These are phyloP conservation scores for Lunasporangiospora selenospora DNA, from an alignment of 192 early-diverging fungal genomes.

Conservation along the genomic window DNA sequence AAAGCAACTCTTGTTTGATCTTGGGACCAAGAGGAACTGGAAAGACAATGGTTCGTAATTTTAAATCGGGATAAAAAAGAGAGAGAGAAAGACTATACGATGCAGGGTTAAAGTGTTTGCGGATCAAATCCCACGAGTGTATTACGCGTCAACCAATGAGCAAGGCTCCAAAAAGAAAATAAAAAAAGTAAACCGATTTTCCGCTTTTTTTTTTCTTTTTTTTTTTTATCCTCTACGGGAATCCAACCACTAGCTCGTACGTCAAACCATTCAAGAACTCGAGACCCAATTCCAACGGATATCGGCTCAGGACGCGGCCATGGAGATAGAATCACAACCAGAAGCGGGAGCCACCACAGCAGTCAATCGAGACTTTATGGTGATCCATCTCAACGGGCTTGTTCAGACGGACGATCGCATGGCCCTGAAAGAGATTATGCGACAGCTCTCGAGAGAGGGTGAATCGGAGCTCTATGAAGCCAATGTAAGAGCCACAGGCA, in stretches of 20 bases:
- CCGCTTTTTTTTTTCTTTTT: background rate
- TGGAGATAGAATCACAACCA: constrained; percentile 12
- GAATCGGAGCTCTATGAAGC: constrained; percentile 57
- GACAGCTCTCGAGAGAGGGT: constrained; percentile 72
- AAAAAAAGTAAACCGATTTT: constrained; percentile 4
- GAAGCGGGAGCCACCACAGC: no score
- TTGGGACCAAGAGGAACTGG: constrained; percentile 78
- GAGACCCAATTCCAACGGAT: constrained; percentile 16
- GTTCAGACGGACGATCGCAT: constrained; percentile 83
- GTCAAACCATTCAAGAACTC: constrained; percentile 47
- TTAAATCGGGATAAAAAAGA: background rate
- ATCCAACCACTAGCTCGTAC: constrained; percentile 33
- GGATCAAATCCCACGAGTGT: no score
- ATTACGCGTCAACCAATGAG: no score
- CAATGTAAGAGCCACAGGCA: constrained; percentile 27
- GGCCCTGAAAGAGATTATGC: constrained; percentile 83
- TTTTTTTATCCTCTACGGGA: background rate
- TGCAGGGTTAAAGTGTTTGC: no score
- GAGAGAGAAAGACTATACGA: no score
- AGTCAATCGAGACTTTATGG: constrained; percentile 60
- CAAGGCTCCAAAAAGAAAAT: no score
- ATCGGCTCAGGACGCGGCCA: constrained; percentile 12
- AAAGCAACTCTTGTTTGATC: constrained; percentile 89
- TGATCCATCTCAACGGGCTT: constrained; percentile 78
- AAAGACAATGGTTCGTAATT: constrained; percentile 25